Percentiles rank a stretch among this genome's conserved stretches.
Conservation (phyloP, 2,329 filamentous ascomycete species). For the Claviceps sp. region DNA sequence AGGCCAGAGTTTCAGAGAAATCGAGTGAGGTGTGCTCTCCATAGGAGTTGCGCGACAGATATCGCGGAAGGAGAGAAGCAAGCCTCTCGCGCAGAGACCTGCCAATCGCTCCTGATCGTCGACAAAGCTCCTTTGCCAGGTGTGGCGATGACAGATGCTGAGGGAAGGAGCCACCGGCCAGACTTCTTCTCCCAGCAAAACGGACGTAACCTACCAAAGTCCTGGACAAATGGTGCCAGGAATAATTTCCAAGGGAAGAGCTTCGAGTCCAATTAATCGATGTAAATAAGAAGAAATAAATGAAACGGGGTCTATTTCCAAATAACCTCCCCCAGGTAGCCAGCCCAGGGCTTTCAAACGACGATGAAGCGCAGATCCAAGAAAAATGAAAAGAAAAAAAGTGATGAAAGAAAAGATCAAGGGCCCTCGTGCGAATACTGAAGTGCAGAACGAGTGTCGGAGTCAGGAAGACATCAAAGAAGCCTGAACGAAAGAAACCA, state of each 20-base stretch:
- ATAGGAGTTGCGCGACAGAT: background rate
- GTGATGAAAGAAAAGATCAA: background rate
- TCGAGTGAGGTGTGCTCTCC: background rate
- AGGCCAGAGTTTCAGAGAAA: background rate
- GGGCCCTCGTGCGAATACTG: background rate
- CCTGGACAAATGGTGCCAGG: background rate
- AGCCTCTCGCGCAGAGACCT: background rate
- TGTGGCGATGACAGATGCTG: background rate
- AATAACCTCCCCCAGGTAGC: background rate
- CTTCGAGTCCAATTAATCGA: too few species aligned
- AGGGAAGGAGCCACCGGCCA: constrained; percentile 2
- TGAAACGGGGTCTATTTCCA: background rate
- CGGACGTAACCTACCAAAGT: background rate
- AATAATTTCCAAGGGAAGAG: background rate
- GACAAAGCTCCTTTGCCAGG: background rate
- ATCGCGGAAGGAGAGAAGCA: background rate
- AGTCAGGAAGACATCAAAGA: background rate
- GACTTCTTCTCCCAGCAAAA: background rate
- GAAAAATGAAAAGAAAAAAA: background rate
- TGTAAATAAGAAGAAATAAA: background rate
- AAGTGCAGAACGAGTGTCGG: background rate
- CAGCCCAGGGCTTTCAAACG: background rate
- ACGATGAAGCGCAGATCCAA: background rate
- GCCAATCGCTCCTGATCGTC: background rate
- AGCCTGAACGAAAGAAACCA: too few species aligned